These are phyloP conservation scores for Aspergillus sparsus DNA, from an alignment of 495 filamentous ascomycete genomes.

Conservation along the genomic window DNA sequence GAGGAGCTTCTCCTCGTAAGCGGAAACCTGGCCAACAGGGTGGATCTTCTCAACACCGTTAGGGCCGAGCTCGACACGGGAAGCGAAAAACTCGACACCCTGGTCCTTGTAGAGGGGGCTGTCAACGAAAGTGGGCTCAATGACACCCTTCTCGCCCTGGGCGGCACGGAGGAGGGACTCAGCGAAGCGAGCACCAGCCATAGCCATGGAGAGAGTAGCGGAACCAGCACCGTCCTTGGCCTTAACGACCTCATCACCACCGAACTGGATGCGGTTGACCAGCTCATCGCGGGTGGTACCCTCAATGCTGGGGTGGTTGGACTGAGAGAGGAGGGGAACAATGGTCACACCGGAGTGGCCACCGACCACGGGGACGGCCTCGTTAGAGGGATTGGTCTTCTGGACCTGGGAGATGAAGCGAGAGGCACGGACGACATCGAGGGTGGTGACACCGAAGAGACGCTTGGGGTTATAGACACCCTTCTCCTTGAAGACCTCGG, in stretches of 20 bases:
- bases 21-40: slow-evolving; percentile 76
- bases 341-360: slow-evolving; percentile 98
- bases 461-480: slow-evolving; percentile 98
- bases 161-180: slow-evolving; percentile 91
- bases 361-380: slow-evolving; percentile 93
- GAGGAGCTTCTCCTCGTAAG: slow-evolving; percentile 84
- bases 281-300: slow-evolving; percentile 74
- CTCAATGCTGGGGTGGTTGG: slow-evolving; percentile 77
- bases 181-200: slow-evolving; percentile 96
- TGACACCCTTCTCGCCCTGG: slow-evolving; percentile 89
- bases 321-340: slow-evolving; percentile 94
- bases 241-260: slow-evolving; percentile 98
- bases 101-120: slow-evolving; percentile 96
- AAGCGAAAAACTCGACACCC: slow-evolving; percentile 94
- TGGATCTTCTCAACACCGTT: slow-evolving; percentile 94
- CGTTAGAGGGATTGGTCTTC: slow-evolving; percentile 81
- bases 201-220: slow-evolving; percentile 98
- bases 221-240: slow-evolving; percentile 98
- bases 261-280: slow-evolving; percentile 96
- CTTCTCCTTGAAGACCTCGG: slow-evolving; percentile 91
- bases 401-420: slow-evolving; percentile 96
- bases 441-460: slow-evolving; percentile 98
- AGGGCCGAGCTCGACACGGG: slow-evolving; percentile 89
- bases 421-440: slow-evolving; percentile 95
- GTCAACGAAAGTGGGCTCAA: slow-evolving; percentile 97